phyloP scores from a whole-genome alignment of 148 eudicot species.

The Fagopyrum tataricum region DNA sequence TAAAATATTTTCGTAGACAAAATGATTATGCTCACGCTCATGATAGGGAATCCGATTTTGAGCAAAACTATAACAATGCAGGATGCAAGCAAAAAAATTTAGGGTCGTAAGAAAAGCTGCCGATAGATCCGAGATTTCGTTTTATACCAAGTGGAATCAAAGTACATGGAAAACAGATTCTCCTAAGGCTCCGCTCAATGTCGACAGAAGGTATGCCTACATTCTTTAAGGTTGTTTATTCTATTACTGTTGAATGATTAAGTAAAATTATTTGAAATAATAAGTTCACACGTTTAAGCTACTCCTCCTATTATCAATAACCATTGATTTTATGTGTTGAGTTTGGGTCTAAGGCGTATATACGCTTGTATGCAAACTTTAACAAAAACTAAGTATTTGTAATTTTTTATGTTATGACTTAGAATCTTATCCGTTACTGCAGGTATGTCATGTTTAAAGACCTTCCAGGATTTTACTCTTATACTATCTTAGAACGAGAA shows the following conservation, averaged over 20 bases:
- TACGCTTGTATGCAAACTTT: background rate
- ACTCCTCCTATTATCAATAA: no score
- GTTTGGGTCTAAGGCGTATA: background rate
- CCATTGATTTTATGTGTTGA: background rate
- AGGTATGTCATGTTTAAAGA: slow-evolving; percentile 45
- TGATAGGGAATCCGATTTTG: no score
- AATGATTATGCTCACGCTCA: no score
- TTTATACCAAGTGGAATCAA: slow-evolving; percentile 33
- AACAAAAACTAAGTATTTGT: no score
- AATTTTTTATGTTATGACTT: background rate
- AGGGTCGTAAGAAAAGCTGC: slow-evolving; percentile 33
- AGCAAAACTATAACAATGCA: slow-evolving; percentile 20
- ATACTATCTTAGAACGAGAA: slow-evolving; percentile 34
- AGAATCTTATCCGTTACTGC: background rate
- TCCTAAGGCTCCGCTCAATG: slow-evolving; percentile 37
- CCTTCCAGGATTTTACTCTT: slow-evolving; percentile 43
- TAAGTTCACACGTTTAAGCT: no score
- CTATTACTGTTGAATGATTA: background rate
- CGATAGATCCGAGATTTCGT: slow-evolving; percentile 54
- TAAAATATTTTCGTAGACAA: no score
- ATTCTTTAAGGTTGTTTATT: background rate
- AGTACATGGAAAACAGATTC: slow-evolving; percentile 20
- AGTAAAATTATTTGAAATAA: no score
- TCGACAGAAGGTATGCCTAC: slow-evolving; percentile 36
- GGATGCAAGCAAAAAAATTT: slow-evolving; percentile 36